Evolutionary conservation across 2,329 filamentous ascomycete genomes (phyloP).

Genomic region (Verruconis gallopava): DNA sequence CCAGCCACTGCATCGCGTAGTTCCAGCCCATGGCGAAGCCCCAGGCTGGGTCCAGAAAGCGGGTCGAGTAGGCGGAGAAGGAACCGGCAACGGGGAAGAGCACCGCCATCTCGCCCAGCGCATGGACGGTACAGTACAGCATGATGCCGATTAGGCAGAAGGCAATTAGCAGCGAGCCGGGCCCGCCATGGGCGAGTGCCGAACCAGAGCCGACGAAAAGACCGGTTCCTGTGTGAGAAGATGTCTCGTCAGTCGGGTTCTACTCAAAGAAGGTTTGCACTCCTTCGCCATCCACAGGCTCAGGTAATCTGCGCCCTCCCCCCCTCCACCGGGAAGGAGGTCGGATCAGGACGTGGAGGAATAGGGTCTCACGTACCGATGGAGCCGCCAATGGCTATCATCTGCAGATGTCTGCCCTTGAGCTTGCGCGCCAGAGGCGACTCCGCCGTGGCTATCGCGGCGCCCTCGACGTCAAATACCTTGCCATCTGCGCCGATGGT

Average conservation of each 20-base stretch:
- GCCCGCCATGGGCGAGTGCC: slow-evolving; percentile 59
- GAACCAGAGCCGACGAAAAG: slow-evolving; percentile 31
- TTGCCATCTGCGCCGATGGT: slow-evolving; percentile 39
- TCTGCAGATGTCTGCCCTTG: slow-evolving; percentile 71
- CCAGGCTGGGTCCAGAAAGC: slow-evolving; percentile 88
- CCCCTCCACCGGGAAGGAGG: too few relatives aligned
- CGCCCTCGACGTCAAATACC: slow-evolving; percentile 50
- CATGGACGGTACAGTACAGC: slow-evolving; percentile 86
- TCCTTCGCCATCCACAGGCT: too few relatives aligned
- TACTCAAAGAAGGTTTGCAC: too few relatives aligned
- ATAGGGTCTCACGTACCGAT: slow-evolving; percentile 48
- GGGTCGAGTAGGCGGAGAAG: slow-evolving; percentile 82
- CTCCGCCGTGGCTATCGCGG: slow-evolving; percentile 51
- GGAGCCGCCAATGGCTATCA: slow-evolving; percentile 82
- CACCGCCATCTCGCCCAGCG: slow-evolving; percentile 82
- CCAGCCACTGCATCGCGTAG: slow-evolving; percentile 81
- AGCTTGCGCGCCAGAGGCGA: slow-evolving; percentile 51
- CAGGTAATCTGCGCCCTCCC: too few relatives aligned
- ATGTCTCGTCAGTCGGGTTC: neutral
- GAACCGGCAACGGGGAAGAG: slow-evolving; percentile 83
- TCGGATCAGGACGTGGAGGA: neutral
- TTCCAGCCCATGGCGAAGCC: slow-evolving; percentile 96
- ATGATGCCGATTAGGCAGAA: slow-evolving; percentile 70
- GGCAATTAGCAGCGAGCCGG: slow-evolving; percentile 65
- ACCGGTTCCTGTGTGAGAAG: slow-evolving; percentile 47